Conservation (phyloP, 2,329 filamentous ascomycete genomes). For the Chrysoporthe puriensis region DNA sequence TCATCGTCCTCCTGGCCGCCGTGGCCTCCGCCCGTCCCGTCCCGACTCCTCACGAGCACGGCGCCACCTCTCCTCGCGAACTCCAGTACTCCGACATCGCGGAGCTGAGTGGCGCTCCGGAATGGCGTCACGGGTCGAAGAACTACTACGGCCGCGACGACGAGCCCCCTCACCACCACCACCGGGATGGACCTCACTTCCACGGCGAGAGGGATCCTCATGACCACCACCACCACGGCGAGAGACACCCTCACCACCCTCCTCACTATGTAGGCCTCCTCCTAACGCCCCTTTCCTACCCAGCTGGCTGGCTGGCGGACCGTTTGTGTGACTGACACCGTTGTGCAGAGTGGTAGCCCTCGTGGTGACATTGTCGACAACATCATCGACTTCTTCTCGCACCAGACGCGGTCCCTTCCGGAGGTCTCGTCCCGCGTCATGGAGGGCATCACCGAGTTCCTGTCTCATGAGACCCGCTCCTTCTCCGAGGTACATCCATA, state of each 20-base stretch:
- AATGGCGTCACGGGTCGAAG: not conserved
- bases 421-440: constrained; percentile 7
- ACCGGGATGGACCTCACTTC: not conserved
- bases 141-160: constrained; percentile 1
- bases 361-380: constrained; percentile 3
- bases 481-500: not conserved
- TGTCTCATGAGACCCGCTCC: constrained; percentile 9
- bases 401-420: constrained; percentile 8
- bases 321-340: not conserved
- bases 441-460: not conserved
- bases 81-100: constrained; percentile 16
- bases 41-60: not conserved
- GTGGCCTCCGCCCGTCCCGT: constrained; percentile 13
- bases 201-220: constrained; percentile 1
- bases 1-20: constrained; percentile 13
- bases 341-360: not conserved
- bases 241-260: not conserved
- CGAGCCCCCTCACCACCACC: constrained; percentile 1
- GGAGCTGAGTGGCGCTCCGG: not conserved
- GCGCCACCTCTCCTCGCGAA: constrained; percentile 1
- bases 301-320: too few species aligned
- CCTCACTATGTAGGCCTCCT: not conserved
- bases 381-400: constrained; percentile 6
- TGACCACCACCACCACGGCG: not conserved
- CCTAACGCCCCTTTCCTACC: too few species aligned